A percentile compares a stretch with the other conserved stretches of the same genome.
Evolutionary conservation across 768 basidiomycete species (phyloP).

Genomic region (Amanita jacksonii): DNA sequence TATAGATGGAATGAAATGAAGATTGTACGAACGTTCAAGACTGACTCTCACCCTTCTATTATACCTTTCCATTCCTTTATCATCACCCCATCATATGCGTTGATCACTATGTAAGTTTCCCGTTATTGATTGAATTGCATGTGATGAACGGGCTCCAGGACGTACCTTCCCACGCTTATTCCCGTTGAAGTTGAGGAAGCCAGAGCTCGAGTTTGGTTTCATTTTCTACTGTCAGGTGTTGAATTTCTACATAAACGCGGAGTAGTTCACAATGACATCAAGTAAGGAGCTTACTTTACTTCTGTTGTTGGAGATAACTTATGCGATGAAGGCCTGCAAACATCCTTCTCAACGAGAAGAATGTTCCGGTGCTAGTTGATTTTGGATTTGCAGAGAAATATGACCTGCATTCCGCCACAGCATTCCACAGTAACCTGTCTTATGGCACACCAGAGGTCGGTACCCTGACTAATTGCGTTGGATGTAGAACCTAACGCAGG

Average conservation of each 20-base stretch:
- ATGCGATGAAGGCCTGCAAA: constrained; percentile 69
- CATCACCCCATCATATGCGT: constrained; percentile 82
- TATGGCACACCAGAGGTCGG: constrained; percentile 88
- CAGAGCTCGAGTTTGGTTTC: constrained; percentile 76
- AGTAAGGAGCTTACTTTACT: constrained; percentile 32
- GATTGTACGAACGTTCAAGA: constrained; percentile 76
- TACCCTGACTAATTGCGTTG: background rate
- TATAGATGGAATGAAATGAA: constrained; percentile 97
- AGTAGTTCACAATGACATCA: constrained; percentile 91
- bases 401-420: constrained; percentile 47
- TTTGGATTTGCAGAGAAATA: constrained; percentile 95
- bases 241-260: constrained; percentile 78
- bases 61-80: constrained; percentile 92
- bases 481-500: constrained; percentile 6
- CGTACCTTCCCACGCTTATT: constrained; percentile 75
- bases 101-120: constrained; percentile 78
- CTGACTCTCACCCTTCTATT: constrained; percentile 84
- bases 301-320: background rate
- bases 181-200: constrained; percentile 81
- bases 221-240: constrained; percentile 69
- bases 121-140: background rate
- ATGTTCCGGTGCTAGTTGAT: constrained; percentile 85
- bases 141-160: constrained; percentile 38
- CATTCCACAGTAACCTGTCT: constrained; percentile 75
- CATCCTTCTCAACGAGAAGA: constrained; percentile 71